phyloP scores from a whole-genome alignment of 31 red algal genomes.

The Odonthalia washingtoniensis region DNA sequence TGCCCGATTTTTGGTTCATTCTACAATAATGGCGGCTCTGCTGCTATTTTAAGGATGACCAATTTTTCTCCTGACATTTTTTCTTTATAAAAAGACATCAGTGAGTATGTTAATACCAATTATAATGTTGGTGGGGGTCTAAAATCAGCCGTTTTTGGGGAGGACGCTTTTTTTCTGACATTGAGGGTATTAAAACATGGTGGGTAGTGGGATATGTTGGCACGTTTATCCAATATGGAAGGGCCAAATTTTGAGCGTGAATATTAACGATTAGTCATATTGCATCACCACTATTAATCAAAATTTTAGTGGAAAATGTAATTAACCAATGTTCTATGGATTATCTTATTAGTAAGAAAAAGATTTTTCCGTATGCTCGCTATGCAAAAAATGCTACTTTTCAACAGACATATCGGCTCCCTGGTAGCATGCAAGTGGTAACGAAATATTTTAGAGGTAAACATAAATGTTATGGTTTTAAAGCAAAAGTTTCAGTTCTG shows the following conservation, averaged over 20 bases:
- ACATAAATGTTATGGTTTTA: not conserved
- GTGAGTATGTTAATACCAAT: not conserved
- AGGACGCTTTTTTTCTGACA: not conserved
- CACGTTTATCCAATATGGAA: not conserved
- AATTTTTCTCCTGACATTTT: no score
- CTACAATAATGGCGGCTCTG: no score
- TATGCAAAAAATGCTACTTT: not conserved
- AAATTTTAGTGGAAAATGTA: no score
- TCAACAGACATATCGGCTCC: not conserved
- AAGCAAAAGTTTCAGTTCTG: not conserved
- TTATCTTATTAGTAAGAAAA: no score
- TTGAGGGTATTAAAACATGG: not conserved
- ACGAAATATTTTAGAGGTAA: not conserved
- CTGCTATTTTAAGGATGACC: no score
- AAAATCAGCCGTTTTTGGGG: no score
- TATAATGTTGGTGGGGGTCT: not conserved
- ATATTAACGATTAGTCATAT: not conserved
- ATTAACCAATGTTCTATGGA: no score
- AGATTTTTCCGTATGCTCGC: not conserved
- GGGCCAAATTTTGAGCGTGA: conserved; percentile 1
- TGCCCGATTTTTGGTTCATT: no score
- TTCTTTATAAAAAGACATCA: not conserved
- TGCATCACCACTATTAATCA: not conserved
- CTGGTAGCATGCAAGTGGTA: not conserved
- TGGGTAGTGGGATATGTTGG: not conserved